Conservation (phyloP, 192 early-diverging fungal species). For the Chytriomyces hyalinus region DNA sequence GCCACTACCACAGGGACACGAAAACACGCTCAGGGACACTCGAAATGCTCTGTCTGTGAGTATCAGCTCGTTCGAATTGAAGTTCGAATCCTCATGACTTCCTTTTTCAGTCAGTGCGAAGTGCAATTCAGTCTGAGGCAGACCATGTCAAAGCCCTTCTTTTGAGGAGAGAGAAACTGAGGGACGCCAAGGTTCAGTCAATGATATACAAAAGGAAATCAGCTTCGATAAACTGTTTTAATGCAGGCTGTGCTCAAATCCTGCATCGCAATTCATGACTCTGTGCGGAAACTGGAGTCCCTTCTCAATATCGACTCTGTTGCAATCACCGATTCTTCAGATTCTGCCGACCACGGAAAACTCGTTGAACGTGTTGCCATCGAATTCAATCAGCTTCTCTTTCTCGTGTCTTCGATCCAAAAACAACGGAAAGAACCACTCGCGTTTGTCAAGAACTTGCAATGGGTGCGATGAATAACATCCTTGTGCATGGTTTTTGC, state of each 20-base stretch:
- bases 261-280: constrained; percentile 75
- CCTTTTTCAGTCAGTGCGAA: constrained; percentile 53
- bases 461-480: constrained; percentile 64
- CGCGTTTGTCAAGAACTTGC: constrained; percentile 74
- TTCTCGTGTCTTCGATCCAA: constrained; percentile 66
- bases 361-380: constrained; percentile 82
- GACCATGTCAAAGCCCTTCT: constrained; percentile 64
- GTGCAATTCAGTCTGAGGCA: constrained; percentile 58
- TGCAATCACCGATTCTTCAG: not conserved
- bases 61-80: constrained; percentile 29
- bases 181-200: constrained; percentile 69
- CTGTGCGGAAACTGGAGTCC: constrained; percentile 75
- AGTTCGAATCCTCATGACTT: not conserved
- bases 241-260: constrained; percentile 66
- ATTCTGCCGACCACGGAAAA: constrained; percentile 54
- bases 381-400: constrained; percentile 84
- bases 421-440: constrained; percentile 26
- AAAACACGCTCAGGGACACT: constrained; percentile 64
- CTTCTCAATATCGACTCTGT: constrained; percentile 60
- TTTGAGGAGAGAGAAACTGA: constrained; percentile 61
- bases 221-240: not conserved
- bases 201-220: not conserved
- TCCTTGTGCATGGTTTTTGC: constrained; percentile 22
- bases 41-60: constrained; percentile 64
- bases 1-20: constrained; percentile 62